Evolutionary conservation across 1,284 basidiomycete genomes (phyloP).

Genomic region (Wolfiporia cocos): DNA sequence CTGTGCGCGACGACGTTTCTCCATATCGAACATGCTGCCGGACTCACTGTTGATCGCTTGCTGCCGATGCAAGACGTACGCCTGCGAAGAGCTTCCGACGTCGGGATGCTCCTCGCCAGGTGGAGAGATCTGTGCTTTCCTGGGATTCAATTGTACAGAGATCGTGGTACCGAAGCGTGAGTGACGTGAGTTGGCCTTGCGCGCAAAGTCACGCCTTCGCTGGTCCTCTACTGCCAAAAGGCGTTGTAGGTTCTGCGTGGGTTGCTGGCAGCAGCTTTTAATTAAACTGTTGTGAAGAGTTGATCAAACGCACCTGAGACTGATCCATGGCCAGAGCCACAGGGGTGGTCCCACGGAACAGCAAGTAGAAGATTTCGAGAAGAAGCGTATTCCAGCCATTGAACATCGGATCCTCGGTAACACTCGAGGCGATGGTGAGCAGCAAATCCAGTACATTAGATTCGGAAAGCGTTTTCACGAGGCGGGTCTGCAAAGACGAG

Average conservation of each 20-base stretch:
- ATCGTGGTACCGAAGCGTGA: slow-evolving; percentile 94
- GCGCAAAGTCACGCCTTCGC: slow-evolving; percentile 48
- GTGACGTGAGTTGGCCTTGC: slow-evolving; percentile 75
- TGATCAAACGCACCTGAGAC: slow-evolving; percentile 44
- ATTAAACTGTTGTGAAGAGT: neutral
- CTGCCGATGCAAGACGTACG: slow-evolving; percentile 77
- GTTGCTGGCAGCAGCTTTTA: slow-evolving; percentile 39
- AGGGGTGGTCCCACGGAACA: slow-evolving; percentile 76
- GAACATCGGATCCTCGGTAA: slow-evolving; percentile 65
- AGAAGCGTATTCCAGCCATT: slow-evolving; percentile 82
- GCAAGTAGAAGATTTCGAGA: slow-evolving; percentile 85
- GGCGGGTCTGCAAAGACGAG: slow-evolving; percentile 69
- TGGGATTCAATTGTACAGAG: slow-evolving; percentile 61
- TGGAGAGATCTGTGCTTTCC: slow-evolving; percentile 30
- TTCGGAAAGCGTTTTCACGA: slow-evolving; percentile 68
- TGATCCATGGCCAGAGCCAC: slow-evolving; percentile 60
- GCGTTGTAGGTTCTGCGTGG: slow-evolving; percentile 57
- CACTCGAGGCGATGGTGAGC: slow-evolving; percentile 77
- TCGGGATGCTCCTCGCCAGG: neutral
- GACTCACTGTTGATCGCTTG: slow-evolving; percentile 74
- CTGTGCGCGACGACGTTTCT: slow-evolving; percentile 60
- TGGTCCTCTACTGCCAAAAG: slow-evolving; percentile 72
- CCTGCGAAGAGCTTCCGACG: slow-evolving; percentile 29
- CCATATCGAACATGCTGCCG: slow-evolving; percentile 70
- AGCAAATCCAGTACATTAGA: slow-evolving; percentile 76